Evolutionary conservation across 1,139 yeast genomes (phyloP).

Genomic region (Hemisphaericaspora lyxosophila): DNA sequence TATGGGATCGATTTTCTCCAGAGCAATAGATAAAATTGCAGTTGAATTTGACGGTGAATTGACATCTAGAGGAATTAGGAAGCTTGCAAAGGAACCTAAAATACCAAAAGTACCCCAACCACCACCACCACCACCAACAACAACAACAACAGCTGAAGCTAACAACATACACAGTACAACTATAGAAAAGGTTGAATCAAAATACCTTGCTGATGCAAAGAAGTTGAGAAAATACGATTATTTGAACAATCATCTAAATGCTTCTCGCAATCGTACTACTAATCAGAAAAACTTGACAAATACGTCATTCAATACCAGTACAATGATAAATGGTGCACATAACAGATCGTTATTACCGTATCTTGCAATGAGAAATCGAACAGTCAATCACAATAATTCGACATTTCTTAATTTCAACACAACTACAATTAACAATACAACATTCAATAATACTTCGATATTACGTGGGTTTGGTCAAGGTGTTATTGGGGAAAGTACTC

Average conservation of each 20-base stretch:
- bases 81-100: slow-evolving; percentile 1
- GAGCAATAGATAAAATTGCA: slow-evolving; percentile 26
- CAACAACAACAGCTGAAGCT: background rate
- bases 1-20: slow-evolving; percentile 28
- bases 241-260: slow-evolving; percentile 30
- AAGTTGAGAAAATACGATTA: slow-evolving; percentile 33
- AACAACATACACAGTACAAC: slow-evolving; percentile 11
- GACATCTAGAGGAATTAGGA: slow-evolving; percentile 30
- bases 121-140: background rate
- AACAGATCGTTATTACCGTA: slow-evolving; percentile 11
- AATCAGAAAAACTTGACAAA: slow-evolving; percentile 12
- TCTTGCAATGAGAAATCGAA: slow-evolving; percentile 7
- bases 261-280: slow-evolving; percentile 6
- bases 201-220: slow-evolving; percentile 31
- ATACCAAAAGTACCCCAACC: too few species aligned
- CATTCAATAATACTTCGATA: slow-evolving; percentile 22
- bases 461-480: slow-evolving; percentile 42
- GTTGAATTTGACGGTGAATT: slow-evolving; percentile 29
- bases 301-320: slow-evolving; percentile 13
- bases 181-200: slow-evolving; percentile 26
- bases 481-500: slow-evolving; percentile 42
- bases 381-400: slow-evolving; percentile 9
- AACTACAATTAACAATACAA: slow-evolving; percentile 19
- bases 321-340: slow-evolving; percentile 4
- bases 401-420: slow-evolving; percentile 23